These are phyloP conservation scores for Penicillium fuscoglaucum DNA, from an alignment of 2,329 filamentous ascomycete species.

Conservation along the genomic window DNA sequence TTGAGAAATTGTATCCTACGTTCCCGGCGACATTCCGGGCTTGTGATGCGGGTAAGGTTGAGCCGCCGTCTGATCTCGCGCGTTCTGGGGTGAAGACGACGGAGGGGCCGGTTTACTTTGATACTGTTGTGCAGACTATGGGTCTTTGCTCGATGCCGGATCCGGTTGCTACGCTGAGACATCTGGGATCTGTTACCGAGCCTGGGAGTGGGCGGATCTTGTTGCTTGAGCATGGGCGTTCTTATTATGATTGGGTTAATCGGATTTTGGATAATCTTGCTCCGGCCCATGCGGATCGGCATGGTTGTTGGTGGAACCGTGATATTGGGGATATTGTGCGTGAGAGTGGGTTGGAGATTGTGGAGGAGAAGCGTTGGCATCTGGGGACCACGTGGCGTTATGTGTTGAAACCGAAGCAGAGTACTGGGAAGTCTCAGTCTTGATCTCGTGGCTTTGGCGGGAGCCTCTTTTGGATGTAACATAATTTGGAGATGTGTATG, in stretches of 20 bases:
- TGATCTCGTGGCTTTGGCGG: neutral
- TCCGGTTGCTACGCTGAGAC: slow-evolving; percentile 44
- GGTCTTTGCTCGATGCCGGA: slow-evolving; percentile 51
- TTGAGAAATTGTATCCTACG: slow-evolving; percentile 36
- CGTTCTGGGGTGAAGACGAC: neutral
- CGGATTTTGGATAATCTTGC: slow-evolving; percentile 49
- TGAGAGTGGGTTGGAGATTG: slow-evolving; percentile 50
- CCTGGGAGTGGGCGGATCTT: slow-evolving; percentile 45
- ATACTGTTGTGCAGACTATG: slow-evolving; percentile 54
- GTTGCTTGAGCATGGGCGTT: slow-evolving; percentile 52
- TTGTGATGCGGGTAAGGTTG: slow-evolving; percentile 39
- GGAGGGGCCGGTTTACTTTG: slow-evolving; percentile 34
- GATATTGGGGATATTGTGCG: slow-evolving; percentile 52
- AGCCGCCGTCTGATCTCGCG: slow-evolving; percentile 8
- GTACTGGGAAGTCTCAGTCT: slow-evolving; percentile 1
- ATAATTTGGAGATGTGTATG: slow-evolving; percentile 5
- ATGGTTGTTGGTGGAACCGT: slow-evolving; percentile 56
- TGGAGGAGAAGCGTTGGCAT: slow-evolving; percentile 49
- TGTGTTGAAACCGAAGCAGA: slow-evolving; percentile 37
- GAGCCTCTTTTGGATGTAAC: neutral
- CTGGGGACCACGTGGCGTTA: slow-evolving; percentile 52
- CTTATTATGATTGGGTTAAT: slow-evolving; percentile 50
- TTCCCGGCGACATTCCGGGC: slow-evolving; percentile 38
- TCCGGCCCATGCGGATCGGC: slow-evolving; percentile 49
- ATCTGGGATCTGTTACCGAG: slow-evolving; percentile 43